Base-by-base conservation (phyloP, 2,329 filamentous ascomycete species). In the Verticillium isaacii region DNA sequence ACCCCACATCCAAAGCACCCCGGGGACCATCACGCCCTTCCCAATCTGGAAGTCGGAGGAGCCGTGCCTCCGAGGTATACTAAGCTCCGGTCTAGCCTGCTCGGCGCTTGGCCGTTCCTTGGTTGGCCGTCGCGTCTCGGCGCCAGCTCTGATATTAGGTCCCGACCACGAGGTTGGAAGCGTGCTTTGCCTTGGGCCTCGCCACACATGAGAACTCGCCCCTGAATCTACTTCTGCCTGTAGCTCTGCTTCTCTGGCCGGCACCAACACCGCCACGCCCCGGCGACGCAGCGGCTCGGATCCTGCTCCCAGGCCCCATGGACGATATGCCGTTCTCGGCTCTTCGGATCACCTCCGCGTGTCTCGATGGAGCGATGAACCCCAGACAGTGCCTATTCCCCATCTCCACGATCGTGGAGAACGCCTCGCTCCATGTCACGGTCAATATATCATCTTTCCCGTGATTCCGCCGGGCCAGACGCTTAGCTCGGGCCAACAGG, bases 11-110 rank as follows among this genome's bases (percentile, higher is more conserved):
- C 60, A 57, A 25, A 58, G 62, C 59, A 59, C 63, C 64, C 63
- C 58, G 60, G 58, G 61, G 58, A 65, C 60, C 61, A 36, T 36
- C 23, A n/a, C 50, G 37, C 58, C 59, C 63, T 63, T 57, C 55
- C 55, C 55, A 36, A 57, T 66, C 61, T 57, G 25, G 65, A 61
- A 56, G 59, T 62, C 57, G 36, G 65, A 61, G 66, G 66, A 67
- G 60, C 60, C 56, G 62, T 55, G 57, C 63, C 60, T 67, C 66
- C 66, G 65, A 67, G 41, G 62, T 62, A 56, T 41, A 56, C 57
- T 23, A 36, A 34, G 45, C 45, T 61, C 54, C 59, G 62, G 62
- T 61, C 45, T 59, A 61, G 58, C 60, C 60, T 55, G 8, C 25
- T 39, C 52, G 36, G n/a, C 19, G 11, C 25, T 58, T 25, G 52